Base-by-base conservation (phyloP, 75 land plant genomes). In the Sequoiadendron giganteum region DNA sequence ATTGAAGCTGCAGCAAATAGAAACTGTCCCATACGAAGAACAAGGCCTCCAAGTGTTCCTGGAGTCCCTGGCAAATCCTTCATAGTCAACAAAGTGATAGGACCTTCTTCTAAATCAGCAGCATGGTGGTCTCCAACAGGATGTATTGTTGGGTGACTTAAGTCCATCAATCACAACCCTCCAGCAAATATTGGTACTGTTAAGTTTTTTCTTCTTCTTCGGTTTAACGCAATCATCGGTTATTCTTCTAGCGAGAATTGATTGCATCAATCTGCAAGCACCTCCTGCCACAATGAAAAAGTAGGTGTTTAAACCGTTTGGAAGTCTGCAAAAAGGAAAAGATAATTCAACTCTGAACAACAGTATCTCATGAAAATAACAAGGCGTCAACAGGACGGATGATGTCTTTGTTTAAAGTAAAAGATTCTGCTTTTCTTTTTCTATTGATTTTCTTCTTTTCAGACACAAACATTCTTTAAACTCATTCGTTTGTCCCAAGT, bases 1-100 rank as follows among this genome's bases (percentile, higher is more conserved):
- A 96, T 91, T 28, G 97, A 90, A 61, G 92, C 90, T 40, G 90
- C 94, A 13, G 95, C 98, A 87, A 95, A 96, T 11, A 87, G 43
- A 89, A 93, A 92, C 47, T 96, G 98, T 87, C 90, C 93, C 39
- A 92, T 47, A 10, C 97, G 92, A 86, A 49, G 83, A 25, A 87
- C 49, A 18, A 96, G 80, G 18, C 97, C 95, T 55, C 94, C 94
- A 54, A 75, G 83, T n/a, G 95, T 90, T 25, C 98, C 98, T 0
- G 98, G 95, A 28, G 92, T 92, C 85, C 98, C 98, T 8, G 90
- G 83, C 86, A 96, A 40, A 45, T 92, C 91, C 93, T 95, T 96
- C 96, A 96, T 91, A 34, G 6, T 73, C 14, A 73, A 34, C 25
- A 61, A 61, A 1, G 76, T 73, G 36, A 32, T 2, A 32, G 76